These are phyloP conservation scores for Nannochloropsis salina DNA, from an alignment of 108 stramenopile species.

Conservation along the genomic window DNA sequence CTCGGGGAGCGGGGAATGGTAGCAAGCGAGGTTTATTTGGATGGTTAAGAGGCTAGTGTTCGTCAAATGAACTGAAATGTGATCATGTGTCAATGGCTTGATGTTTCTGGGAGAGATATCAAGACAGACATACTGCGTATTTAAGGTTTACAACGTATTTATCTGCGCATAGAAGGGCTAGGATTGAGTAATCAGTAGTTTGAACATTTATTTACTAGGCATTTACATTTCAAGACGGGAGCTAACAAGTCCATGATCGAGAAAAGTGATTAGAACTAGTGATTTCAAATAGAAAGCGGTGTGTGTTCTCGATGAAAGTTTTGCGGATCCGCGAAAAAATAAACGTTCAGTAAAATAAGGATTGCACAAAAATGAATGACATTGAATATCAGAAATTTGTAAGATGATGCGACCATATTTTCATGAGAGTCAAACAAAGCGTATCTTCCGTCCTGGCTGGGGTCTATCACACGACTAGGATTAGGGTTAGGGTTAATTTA, in stretches of 20 bases:
- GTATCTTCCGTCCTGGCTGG: conserved; percentile 22
- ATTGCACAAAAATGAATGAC: background rate
- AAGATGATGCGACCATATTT: background rate
- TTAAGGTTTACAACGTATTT: background rate
- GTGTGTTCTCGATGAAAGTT: background rate
- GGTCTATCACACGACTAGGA: conserved; percentile 24
- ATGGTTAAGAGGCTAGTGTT: background rate
- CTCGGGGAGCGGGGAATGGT: background rate
- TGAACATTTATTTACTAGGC: background rate
- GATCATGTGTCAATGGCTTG: background rate
- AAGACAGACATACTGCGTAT: background rate
- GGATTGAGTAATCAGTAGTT: background rate
- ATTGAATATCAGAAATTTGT: background rate
- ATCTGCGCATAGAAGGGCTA: background rate
- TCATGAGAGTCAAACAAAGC: no score
- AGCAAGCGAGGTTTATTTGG: background rate
- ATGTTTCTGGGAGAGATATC: background rate
- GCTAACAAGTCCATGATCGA: background rate
- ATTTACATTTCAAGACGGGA: background rate
- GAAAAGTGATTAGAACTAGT: background rate
- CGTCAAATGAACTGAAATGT: background rate
- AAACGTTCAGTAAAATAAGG: background rate
- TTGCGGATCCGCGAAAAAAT: background rate
- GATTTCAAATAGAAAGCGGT: no score
- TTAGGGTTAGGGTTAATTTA: conserved; percentile 43